Evolutionary conservation across 78 protist genomes (phyloP).

Genomic region (Dictyostelium brefeldianum): DNA sequence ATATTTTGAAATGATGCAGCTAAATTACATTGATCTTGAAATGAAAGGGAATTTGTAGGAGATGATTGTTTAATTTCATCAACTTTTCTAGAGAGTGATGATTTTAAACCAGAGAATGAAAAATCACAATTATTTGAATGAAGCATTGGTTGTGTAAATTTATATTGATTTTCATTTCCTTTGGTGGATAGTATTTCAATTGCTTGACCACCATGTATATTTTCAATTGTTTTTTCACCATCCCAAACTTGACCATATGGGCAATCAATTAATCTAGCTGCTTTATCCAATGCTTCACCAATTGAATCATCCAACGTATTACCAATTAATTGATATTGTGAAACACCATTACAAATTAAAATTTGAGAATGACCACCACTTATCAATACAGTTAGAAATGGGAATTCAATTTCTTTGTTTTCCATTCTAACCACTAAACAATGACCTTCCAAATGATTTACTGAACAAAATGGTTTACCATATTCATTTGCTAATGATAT

Average conservation of each 20-base stretch:
- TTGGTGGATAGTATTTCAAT: slow-evolving; percentile 68
- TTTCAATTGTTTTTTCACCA: slow-evolving; percentile 18
- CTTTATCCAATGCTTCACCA: slow-evolving; percentile 93
- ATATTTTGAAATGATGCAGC: slow-evolving; percentile 87
- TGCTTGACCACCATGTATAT: slow-evolving; percentile 80
- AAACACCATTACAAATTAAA: slow-evolving; percentile 79
- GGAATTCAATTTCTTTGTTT: slow-evolving; percentile 53
- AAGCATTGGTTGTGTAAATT: slow-evolving; percentile 37
- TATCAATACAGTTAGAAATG: slow-evolving; percentile 79
- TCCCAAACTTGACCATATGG: slow-evolving; percentile 35
- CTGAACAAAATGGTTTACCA: slow-evolving; percentile 60
- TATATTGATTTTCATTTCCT: slow-evolving; percentile 13
- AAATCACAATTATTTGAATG: slow-evolving; percentile 74
- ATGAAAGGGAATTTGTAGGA: neutral
- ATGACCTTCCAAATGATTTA: slow-evolving; percentile 90
- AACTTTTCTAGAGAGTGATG: neutral
- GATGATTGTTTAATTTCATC: neutral
- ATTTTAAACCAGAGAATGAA: slow-evolving; percentile 81
- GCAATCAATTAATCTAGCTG: slow-evolving; percentile 37
- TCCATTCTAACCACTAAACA: slow-evolving; percentile 60
- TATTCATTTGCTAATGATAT: neutral
- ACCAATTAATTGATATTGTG: slow-evolving; percentile 72
- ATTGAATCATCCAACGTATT: slow-evolving; percentile 92
- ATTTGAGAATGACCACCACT: slow-evolving; percentile 91
- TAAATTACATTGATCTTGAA: slow-evolving; percentile 23